A percentile compares a stretch with the other conserved stretches of the same genome.
phyloP scores from a whole-genome alignment of 441 rosid species.

The Bocquillonia castaneifolia region DNA sequence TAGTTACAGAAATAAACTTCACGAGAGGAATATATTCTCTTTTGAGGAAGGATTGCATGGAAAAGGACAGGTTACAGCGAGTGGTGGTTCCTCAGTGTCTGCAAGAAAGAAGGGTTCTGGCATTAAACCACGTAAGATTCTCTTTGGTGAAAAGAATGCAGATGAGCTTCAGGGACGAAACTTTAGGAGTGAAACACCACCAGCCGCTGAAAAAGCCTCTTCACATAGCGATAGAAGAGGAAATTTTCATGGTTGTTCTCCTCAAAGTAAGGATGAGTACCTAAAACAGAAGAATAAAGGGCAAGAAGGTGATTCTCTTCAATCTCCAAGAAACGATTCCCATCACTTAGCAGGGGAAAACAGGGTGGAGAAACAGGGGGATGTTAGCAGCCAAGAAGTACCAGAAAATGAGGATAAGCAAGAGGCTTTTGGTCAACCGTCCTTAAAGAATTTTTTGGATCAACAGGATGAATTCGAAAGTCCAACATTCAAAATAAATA shows the following conservation, averaged over 20 bases:
- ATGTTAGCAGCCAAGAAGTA: conserved; percentile 26
- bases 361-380: conserved; percentile 25
- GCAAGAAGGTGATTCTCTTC: conserved; percentile 29
- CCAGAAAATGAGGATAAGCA: conserved; percentile 35
- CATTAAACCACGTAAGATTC: conserved; percentile 37
- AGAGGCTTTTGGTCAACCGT: conserved; percentile 29
- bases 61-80: conserved; percentile 32
- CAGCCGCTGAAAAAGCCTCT: conserved; percentile 44
- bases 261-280: conserved; percentile 23
- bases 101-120: conserved; percentile 36
- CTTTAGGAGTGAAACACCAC: conserved; percentile 32
- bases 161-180: conserved; percentile 36
- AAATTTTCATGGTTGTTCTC: conserved; percentile 25
- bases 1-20: conserved; percentile 30
- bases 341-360: conserved; percentile 24
- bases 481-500: conserved; percentile 54
- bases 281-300: conserved; percentile 28
- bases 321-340: conserved; percentile 13
- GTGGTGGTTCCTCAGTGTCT: conserved; percentile 35
- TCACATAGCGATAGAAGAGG: conserved; percentile 35
- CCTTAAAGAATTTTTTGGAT: conserved; percentile 32
- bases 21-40: conserved; percentile 41
- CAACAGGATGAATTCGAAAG: conserved; percentile 46
- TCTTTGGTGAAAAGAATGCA: conserved; percentile 31
- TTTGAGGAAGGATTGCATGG: conserved; percentile 45